Evolutionary conservation across 352 stramenopile species (phyloP).

Genomic region (Pythium periplocum): DNA sequence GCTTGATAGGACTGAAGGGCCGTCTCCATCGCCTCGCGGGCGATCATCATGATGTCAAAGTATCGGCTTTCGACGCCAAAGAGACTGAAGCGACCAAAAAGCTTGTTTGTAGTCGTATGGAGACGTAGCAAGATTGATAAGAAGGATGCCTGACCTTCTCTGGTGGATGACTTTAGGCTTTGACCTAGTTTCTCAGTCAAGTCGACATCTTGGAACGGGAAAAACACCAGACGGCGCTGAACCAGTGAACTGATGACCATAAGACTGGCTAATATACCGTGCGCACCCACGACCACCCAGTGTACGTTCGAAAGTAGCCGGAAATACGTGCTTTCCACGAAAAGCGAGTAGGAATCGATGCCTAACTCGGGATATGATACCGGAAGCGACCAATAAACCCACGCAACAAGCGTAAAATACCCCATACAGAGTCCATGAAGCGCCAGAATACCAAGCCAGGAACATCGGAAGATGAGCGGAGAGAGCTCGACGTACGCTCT

Average conservation of each 20-base stretch:
- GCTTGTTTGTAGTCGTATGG: no score
- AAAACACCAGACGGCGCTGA: background rate
- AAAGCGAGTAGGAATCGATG: no score
- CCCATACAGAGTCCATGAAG: background rate
- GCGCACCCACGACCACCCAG: background rate
- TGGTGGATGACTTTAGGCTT: no score
- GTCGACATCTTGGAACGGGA: background rate
- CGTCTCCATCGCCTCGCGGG: conserved; percentile 7
- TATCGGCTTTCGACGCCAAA: conserved; percentile 19
- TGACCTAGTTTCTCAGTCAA: no score
- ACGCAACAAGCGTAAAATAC: background rate
- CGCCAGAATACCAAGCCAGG: background rate
- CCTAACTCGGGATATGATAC: no score
- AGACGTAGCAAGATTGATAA: no score
- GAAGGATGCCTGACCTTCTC: background rate
- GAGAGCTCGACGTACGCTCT: no score
- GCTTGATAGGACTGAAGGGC: conserved; percentile 16
- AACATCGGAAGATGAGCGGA: background rate
- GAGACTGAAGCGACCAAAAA: conserved; percentile 2
- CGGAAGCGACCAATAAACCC: background rate
- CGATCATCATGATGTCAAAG: conserved; percentile 17
- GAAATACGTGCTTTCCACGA: no score
- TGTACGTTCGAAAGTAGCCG: no score
- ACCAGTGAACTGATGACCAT: conserved; percentile 5
- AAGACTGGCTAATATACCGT: background rate